Base-by-base conservation (phyloP, 2,329 filamentous ascomycete species). In the Venturia effusa region DNA sequence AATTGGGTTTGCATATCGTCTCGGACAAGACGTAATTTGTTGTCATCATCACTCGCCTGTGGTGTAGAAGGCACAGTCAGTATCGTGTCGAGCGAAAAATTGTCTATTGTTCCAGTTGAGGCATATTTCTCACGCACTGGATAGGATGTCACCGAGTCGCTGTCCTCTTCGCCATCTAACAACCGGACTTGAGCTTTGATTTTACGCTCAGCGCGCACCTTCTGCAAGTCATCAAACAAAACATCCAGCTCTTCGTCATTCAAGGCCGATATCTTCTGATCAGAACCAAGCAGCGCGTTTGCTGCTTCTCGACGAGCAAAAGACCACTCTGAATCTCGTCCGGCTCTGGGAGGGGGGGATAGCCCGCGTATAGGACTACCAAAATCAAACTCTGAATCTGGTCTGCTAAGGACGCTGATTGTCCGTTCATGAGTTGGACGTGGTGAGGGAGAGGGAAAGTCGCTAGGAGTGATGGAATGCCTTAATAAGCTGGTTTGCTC, bases 11-110 rank as follows among this genome's bases (percentile, higher is more conserved):
- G 90, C 85, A 96, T 88, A 68, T 90, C 90, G 68, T 96, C 90
- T 64, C 87, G 86, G 27, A 88, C 84, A 64, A 90, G 84, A 66
- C 85, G 86, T 67, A 96, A 78, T 66, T 83, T 84, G 32, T 93
- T 88, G 59, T 93, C 91, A n/a, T 86, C 84, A 64, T 92, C 90
- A 30, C 83, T 84, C 66, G 88, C 86, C 66, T 85, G 89, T 2
- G 94, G 94, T 0, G 93, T 97, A 0, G 92, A 95, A 1, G 94
- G 94, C 82, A 97, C 92, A 0, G 94, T 99, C 61, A 99, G 81
- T 15, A 88, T 88, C 1, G 94, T 99, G 73, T 99, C 94, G 19
- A 99, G 81, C 1, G 93, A 97, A 71, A 97, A 94, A 72, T 96
- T 97, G 76, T 99, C 94, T 62, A 97, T 82, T 0, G 93, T 97